Evolutionary conservation across 2,329 filamentous ascomycete species (phyloP).

Genomic region (Ophiostoma montium): DNA sequence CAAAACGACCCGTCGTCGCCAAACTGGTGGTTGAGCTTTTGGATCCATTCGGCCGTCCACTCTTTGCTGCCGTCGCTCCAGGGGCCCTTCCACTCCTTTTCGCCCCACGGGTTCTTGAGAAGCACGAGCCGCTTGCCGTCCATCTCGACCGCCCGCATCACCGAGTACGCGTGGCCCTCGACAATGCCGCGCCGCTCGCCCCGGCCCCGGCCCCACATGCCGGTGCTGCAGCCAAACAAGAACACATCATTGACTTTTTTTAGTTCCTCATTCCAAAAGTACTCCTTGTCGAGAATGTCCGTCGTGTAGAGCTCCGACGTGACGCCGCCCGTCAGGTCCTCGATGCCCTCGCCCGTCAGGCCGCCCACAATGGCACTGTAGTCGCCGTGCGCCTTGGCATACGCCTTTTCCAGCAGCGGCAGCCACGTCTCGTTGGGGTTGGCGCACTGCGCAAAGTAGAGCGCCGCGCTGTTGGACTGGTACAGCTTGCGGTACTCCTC

Average conservation of each 20-base stretch:
- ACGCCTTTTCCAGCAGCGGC: slow-evolving; percentile 59
- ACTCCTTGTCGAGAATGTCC: slow-evolving; percentile 63
- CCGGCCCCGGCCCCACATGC: slow-evolving; percentile 47
- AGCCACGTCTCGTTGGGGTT: slow-evolving; percentile 62
- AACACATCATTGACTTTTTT: slow-evolving; percentile 71
- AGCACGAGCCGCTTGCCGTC: slow-evolving; percentile 37
- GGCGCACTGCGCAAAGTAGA: slow-evolving; percentile 58
- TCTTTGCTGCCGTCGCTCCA: slow-evolving; percentile 48
- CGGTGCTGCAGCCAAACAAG: slow-evolving; percentile 52
- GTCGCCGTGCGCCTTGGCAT: slow-evolving; percentile 62
- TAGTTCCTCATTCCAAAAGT: slow-evolving; percentile 73
- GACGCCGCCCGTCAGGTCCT: slow-evolving; percentile 52
- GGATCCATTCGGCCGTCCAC: slow-evolving; percentile 43
- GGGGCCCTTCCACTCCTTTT: slow-evolving; percentile 45
- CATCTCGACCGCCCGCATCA: slow-evolving; percentile 40
- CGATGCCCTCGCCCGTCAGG: slow-evolving; percentile 32
- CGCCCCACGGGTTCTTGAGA: slow-evolving; percentile 44
- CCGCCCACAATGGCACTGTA: slow-evolving; percentile 60
- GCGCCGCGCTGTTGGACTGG: slow-evolving; percentile 52
- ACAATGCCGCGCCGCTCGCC: slow-evolving; percentile 44
- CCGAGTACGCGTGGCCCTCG: slow-evolving; percentile 44
- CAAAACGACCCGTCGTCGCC: slow-evolving; percentile 50
- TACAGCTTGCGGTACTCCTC: slow-evolving; percentile 47
- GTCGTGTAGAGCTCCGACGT: slow-evolving; percentile 54
- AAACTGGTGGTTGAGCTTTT: slow-evolving; percentile 44